Evolutionary conservation across 192 early-diverging fungal genomes (phyloP).

Genomic region (Obelidium mucronatum): DNA sequence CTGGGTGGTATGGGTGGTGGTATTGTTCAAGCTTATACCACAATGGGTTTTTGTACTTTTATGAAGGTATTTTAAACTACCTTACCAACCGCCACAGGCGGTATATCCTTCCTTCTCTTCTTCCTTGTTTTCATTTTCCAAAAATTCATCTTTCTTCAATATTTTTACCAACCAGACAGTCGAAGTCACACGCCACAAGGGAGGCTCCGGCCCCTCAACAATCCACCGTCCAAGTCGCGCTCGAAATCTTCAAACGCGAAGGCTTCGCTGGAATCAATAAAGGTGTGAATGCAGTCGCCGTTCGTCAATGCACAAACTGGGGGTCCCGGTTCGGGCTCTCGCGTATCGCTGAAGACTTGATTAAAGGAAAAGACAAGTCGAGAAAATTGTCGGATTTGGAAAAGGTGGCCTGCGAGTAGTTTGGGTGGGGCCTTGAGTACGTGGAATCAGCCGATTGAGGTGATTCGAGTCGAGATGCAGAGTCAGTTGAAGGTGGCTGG

Average conservation of each 20-base stretch:
- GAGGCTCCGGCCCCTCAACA: slow-evolving; percentile 52
- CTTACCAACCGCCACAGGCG: too few relatives aligned
- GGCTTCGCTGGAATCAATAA: slow-evolving; percentile 98
- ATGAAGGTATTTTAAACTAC: slow-evolving; percentile 64
- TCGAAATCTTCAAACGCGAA: slow-evolving; percentile 90
- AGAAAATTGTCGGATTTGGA: slow-evolving; percentile 55
- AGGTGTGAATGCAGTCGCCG: slow-evolving; percentile 97
- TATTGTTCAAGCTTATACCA: slow-evolving; percentile 80
- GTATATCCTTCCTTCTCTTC: too few relatives aligned
- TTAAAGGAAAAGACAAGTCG: slow-evolving; percentile 51
- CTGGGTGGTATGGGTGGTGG: slow-evolving; percentile 95
- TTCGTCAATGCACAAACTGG: slow-evolving; percentile 97
- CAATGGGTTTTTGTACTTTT: slow-evolving; percentile 99
- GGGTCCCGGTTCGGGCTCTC: slow-evolving; percentile 86
- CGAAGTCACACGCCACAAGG: slow-evolving; percentile 96
- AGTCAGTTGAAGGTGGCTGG: slow-evolving; percentile 86
- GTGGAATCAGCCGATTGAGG: slow-evolving; percentile 99
- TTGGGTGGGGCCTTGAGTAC: slow-evolving; percentile 91
- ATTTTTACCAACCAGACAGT: slow-evolving; percentile 68
- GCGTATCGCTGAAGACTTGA: slow-evolving; percentile 67
- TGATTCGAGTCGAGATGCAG: slow-evolving; percentile 99
- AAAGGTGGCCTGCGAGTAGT: slow-evolving; percentile 77
- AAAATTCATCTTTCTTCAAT: neutral
- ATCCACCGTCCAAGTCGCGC: slow-evolving; percentile 85
- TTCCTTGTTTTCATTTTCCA: neutral